Evolutionary conservation across 305 asterid genomes (phyloP).

Genomic region (Ruellia speciosa): DNA sequence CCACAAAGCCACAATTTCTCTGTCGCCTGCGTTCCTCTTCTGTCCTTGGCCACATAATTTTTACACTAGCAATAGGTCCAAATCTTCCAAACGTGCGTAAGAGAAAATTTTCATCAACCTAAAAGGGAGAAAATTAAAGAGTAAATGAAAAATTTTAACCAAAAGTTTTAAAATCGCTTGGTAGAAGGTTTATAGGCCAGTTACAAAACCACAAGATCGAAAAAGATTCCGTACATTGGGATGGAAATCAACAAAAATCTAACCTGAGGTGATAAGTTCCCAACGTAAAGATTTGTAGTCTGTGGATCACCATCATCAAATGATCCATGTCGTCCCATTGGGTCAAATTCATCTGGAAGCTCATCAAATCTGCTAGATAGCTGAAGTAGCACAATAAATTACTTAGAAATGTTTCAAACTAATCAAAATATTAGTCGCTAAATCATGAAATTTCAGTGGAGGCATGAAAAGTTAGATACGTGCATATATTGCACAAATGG

Average conservation of each 20-base stretch:
- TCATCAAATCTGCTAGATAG: slow-evolving; percentile 87
- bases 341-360: slow-evolving; percentile 89
- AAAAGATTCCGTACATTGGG: neutral
- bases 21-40: slow-evolving; percentile 84
- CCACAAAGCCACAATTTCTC: slow-evolving; percentile 83
- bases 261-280: slow-evolving; percentile 89
- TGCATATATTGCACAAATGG: slow-evolving; percentile 7
- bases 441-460: neutral
- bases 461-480: neutral
- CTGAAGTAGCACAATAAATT: slow-evolving; percentile 36
- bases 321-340: slow-evolving; percentile 77
- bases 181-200: slow-evolving; percentile 13
- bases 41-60: slow-evolving; percentile 98
- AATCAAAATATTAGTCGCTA: slow-evolving; percentile 3
- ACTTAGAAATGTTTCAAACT: slow-evolving; percentile 12
- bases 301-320: slow-evolving; percentile 98
- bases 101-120: slow-evolving; percentile 94
- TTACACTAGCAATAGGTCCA: slow-evolving; percentile 96
- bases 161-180: slow-evolving; percentile 2
- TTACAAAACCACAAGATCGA: slow-evolving; percentile 2
- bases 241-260: slow-evolving; percentile 10
- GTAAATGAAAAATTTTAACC: slow-evolving; percentile 7
- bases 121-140: slow-evolving; percentile 20
- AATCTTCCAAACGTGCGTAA: slow-evolving; percentile 92
- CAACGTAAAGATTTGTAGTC: slow-evolving; percentile 89